Evolutionary conservation across 129 eudicot genomes (phyloP).

Genomic region (Mikania micrantha): DNA sequence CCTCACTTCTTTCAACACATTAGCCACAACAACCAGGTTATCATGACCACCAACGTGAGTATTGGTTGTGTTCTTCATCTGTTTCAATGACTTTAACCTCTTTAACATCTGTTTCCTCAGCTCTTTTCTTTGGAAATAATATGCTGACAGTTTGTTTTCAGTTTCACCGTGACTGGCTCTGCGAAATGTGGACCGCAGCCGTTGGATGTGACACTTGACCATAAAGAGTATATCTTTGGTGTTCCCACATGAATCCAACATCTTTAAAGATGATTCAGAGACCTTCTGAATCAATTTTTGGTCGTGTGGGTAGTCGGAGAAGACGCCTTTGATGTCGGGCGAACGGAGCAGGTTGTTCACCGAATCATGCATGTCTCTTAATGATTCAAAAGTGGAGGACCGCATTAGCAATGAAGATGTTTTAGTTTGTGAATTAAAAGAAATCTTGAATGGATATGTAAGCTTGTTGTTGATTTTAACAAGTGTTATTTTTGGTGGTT

Average conservation of each 20-base stretch:
- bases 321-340: slow-evolving; percentile 32
- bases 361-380: slow-evolving; percentile 56
- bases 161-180: slow-evolving; percentile 34
- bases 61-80: slow-evolving; percentile 20
- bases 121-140: slow-evolving; percentile 48
- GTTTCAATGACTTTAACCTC: slow-evolving; percentile 49
- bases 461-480: neutral
- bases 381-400: slow-evolving; percentile 40
- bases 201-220: slow-evolving; percentile 66
- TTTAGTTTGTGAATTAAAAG: too few species aligned
- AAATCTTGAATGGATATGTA: neutral
- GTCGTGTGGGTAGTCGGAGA: slow-evolving; percentile 36
- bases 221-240: slow-evolving; percentile 57
- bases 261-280: slow-evolving; percentile 58
- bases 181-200: slow-evolving; percentile 61
- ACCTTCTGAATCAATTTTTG: slow-evolving; percentile 35
- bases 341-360: slow-evolving; percentile 63
- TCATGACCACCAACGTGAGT: slow-evolving; percentile 23
- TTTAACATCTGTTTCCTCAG: slow-evolving; percentile 63
- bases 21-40: slow-evolving; percentile 45
- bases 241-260: slow-evolving; percentile 70
- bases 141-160: slow-evolving; percentile 39
- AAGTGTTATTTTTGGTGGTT: neutral
- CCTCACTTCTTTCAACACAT: slow-evolving; percentile 64
- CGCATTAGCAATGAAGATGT: slow-evolving; percentile 25